Percentiles rank a stretch among this genome's conserved stretches.
Conservation (phyloP, 345 rosid species). For the Cardamine occulta region DNA sequence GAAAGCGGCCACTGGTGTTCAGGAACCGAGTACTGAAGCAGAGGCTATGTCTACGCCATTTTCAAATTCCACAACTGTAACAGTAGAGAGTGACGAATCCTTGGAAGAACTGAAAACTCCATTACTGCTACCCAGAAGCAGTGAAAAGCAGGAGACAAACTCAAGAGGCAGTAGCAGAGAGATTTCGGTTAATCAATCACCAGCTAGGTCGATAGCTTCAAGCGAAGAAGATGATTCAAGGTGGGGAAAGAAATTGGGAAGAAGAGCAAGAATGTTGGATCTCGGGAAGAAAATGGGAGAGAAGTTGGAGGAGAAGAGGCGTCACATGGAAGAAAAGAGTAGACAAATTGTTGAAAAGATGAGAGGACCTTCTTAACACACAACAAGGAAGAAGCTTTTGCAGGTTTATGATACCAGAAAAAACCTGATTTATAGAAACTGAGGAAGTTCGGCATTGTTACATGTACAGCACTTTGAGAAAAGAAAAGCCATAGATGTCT, state of each 20-base stretch:
- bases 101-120: conserved; percentile 62
- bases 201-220: conserved; percentile 37
- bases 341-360: conserved; percentile 84
- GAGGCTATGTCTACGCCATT: conserved; percentile 22
- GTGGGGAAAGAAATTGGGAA: conserved; percentile 62
- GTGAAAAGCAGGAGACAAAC: conserved; percentile 47
- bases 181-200: conserved; percentile 33
- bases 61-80: conserved; percentile 36
- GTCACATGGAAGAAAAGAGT: conserved; percentile 81
- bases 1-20: conserved; percentile 32
- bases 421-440: conserved; percentile 20
- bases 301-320: conserved; percentile 87
- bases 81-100: conserved; percentile 44
- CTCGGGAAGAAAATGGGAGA: conserved; percentile 93
- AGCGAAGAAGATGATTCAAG: conserved; percentile 60
- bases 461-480: conserved; percentile 30
- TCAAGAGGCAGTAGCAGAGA: conserved; percentile 37
- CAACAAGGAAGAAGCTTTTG: background rate
- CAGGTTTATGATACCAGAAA: conserved; percentile 9
- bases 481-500: conserved; percentile 12
- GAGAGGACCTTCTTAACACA: conserved; percentile 55
- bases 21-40: conserved; percentile 31
- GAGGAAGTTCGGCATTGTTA: conserved; percentile 15
- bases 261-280: conserved; percentile 76
- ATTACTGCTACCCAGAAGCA: conserved; percentile 44